Evolutionary conservation across 2,329 filamentous ascomycete genomes (phyloP).

Genomic region (Aspergillus spinulosporus): DNA sequence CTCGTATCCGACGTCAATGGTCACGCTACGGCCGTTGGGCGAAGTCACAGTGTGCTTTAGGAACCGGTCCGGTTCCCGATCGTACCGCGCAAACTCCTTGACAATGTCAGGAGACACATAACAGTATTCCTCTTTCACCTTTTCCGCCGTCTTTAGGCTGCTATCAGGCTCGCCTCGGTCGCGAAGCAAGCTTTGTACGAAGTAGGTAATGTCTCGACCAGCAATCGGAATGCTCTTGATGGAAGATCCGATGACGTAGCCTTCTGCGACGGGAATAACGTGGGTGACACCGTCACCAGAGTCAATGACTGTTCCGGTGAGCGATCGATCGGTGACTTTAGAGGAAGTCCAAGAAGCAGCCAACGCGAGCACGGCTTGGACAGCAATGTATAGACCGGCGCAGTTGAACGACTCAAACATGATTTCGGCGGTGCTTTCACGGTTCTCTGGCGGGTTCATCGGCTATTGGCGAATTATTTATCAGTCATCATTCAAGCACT

Average conservation of each 20-base stretch:
- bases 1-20: constrained; percentile 94
- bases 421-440: constrained; percentile 98
- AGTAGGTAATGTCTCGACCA: constrained; percentile 97
- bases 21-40: constrained; percentile 79
- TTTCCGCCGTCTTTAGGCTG: constrained; percentile 93
- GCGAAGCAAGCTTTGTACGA: constrained; percentile 92
- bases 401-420: constrained; percentile 99
- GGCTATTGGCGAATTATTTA: constrained; percentile 57
- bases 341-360: constrained; percentile 98
- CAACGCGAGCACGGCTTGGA: constrained; percentile 93
- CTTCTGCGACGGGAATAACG: constrained; percentile 97
- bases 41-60: constrained; percentile 84
- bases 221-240: constrained; percentile 99
- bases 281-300: constrained; percentile 98
- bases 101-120: constrained; percentile 99
- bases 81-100: constrained; percentile 94
- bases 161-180: constrained; percentile 96
- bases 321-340: constrained; percentile 91
- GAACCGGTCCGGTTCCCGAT: constrained; percentile 88
- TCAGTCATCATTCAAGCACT: constrained; percentile 2
- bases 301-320: constrained; percentile 97
- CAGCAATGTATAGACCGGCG: constrained; percentile 96
- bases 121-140: constrained; percentile 98
- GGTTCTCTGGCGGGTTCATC: constrained; percentile 96
- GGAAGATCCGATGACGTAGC: constrained; percentile 97